Base-by-base conservation (phyloP, 2,329 filamentous ascomycete species). In the Alternaria gaisen region DNA sequence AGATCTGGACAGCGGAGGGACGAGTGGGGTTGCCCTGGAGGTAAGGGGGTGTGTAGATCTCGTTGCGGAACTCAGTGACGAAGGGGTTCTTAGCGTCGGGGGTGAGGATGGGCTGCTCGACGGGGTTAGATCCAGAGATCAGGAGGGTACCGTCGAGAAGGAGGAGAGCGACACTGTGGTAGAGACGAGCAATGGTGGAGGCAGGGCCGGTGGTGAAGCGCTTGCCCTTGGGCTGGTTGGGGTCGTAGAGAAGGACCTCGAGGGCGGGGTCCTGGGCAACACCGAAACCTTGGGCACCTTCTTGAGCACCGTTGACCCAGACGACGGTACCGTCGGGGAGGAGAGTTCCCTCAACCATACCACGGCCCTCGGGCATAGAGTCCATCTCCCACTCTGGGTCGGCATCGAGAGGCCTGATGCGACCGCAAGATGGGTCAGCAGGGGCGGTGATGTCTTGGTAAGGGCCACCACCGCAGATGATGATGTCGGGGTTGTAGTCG, bases 251-350 rank as follows among this genome's bases (percentile, higher is more conserved):
- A 22, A 89, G 80, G 38, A 86, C 85, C 61, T 86, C 83, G 20
- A 84, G 76, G 18, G 86, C 83, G 16, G 87, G 86, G 34, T 83
- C 73, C 14, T 78, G 77, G 32, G 85, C 86, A 53, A 88, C 77
- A 36, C 83, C 85, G 73, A 88, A 89, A 16, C 87, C 87, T 77
- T 88, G 86, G 30, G 85, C 83, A 63, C 87, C 87, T 60, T 79
- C 76, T 61, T 84, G 84, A 67, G 82, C 85, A 58, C 87, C 87
- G 69, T 89, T 88, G 59, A 88, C 77, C 82, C 84, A 88, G 53
- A 97, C 73, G 41, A 87, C 81, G 2, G 83, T 88, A 38, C 87
- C 87, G 66, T 90, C 87, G 8, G 87, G 83, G 38, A 89, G 82
- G 11, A 88, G 79, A 38, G 84, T 83, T 30, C 83, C 85, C 73